Percentiles rank a stretch among this genome's conserved stretches.
Conservation (phyloP, 768 basidiomycete genomes). For the Scleroderma citrinum region DNA sequence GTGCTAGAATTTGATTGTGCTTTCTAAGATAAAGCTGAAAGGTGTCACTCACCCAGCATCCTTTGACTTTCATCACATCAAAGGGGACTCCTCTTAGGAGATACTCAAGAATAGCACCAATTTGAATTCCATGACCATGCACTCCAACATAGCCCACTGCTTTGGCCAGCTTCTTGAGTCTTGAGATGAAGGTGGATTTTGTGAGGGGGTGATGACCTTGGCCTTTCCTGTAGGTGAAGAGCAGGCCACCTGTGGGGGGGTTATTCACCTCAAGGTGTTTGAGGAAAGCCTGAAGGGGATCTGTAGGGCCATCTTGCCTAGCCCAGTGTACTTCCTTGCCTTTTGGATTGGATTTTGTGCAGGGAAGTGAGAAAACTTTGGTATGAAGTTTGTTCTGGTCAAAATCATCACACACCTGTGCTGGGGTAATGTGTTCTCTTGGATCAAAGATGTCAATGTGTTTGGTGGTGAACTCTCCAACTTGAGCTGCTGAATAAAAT, state of each 20-base stretch:
- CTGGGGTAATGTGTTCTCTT: conserved; percentile 7
- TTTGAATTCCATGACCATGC: conserved; percentile 19
- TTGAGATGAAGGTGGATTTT: conserved; percentile 14
- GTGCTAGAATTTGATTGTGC: conserved; percentile 26
- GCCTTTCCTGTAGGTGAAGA: neutral
- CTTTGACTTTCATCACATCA: conserved; percentile 14
- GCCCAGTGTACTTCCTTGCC: neutral
- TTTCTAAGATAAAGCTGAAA: conserved; percentile 25
- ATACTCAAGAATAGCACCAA: conserved; percentile 32
- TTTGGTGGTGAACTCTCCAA: conserved; percentile 19
- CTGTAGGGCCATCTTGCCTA: neutral
- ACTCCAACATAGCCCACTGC: neutral
- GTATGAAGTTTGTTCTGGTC: neutral
- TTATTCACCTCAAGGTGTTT: neutral
- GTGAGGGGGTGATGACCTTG: conserved; percentile 2
- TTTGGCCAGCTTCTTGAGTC: neutral
- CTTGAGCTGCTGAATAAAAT: conserved; percentile 11
- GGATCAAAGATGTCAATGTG: conserved; percentile 11
- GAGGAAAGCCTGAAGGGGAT: neutral
- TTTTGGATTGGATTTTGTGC: neutral
- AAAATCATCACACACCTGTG: neutral
- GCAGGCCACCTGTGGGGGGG: neutral
- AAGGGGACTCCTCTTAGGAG: conserved; percentile 32
- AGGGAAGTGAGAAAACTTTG: neutral
- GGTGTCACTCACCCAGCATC: conserved; percentile 32